Conservation (phyloP, 345 rosid species). For the Rubroshorea leprosula region DNA sequence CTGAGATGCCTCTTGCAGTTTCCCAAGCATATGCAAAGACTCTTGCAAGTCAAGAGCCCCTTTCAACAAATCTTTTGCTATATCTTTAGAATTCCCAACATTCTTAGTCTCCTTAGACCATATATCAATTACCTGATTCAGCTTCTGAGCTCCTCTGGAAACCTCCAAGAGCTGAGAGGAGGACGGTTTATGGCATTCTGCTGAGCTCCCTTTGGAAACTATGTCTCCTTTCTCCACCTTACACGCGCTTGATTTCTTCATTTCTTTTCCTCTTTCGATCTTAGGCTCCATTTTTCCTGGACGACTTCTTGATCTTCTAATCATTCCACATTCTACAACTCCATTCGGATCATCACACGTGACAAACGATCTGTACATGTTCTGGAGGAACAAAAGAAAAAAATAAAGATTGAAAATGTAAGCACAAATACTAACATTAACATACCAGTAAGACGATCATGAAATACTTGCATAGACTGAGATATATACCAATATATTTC, state of each 20-base stretch:
- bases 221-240: slow-evolving; percentile 29
- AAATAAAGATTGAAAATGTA: slow-evolving; percentile 20
- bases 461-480: slow-evolving; percentile 17
- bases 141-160: slow-evolving; percentile 72
- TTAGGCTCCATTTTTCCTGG: slow-evolving; percentile 39
- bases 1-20: slow-evolving; percentile 68
- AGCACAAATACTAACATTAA: slow-evolving; percentile 10
- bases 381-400: too few species aligned
- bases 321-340: slow-evolving; percentile 70
- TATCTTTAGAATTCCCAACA: slow-evolving; percentile 45
- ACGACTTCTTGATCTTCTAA: slow-evolving; percentile 49
- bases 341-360: slow-evolving; percentile 85
- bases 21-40: slow-evolving; percentile 66
- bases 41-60: slow-evolving; percentile 90
- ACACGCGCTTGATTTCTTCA: slow-evolving; percentile 21
- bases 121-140: slow-evolving; percentile 57
- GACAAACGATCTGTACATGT: slow-evolving; percentile 87
- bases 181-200: slow-evolving; percentile 25
- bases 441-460: slow-evolving; percentile 7
- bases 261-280: slow-evolving; percentile 16
- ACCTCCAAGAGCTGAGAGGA: slow-evolving; percentile 72
- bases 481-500: slow-evolving; percentile 12
- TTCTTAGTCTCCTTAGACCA: slow-evolving; percentile 45
- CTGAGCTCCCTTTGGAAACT: slow-evolving; percentile 16
- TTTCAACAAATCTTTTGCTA: slow-evolving; percentile 62